Base-by-base conservation (phyloP, 2,329 filamentous ascomycete genomes). In the Drechslera avenae region DNA sequence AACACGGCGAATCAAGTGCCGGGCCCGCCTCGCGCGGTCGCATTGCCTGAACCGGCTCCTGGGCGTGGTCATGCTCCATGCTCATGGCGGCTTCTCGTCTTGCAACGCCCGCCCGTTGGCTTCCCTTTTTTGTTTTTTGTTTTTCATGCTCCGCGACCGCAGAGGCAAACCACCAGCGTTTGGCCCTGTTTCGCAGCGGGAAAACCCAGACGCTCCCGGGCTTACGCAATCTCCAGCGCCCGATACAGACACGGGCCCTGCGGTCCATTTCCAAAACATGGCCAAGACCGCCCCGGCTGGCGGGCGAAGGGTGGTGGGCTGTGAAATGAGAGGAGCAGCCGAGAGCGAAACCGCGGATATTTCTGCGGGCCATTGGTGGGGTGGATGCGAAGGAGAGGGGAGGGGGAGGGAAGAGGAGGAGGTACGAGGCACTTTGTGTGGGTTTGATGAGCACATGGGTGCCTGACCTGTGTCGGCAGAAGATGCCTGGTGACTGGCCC, bases 381-480 rank as follows among this genome's bases (percentile, higher is more conserved):
- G 26, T 8, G 26, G 9, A 3, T 5, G 5, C 5, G 19, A 7
- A 21, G 19, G 19, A 21, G 19, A 23, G 21, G 2, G 21, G 2
- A 8, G 5, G 21, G 21, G 21, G 21, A 23, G 21, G 21, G 52
- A 37, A n/a, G n/a, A n/a, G n/a, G n/a, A n/a, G n/a, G n/a, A n/a
- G n/a, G n/a, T n/a, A 39, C 43, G 32, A 44, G 56, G 39, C 49
- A 56, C 45, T 56, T 56, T 42, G 14, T 37, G 62, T 60, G 59
- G 62, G 68, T 72, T 72, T 71, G 69, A 73, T 71, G 60, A 53
- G 57, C 63, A 54, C 70, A 71, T 68, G 68, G 66, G 60, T 72
- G 21, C 47, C 56, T 48, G 46, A 54, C 43, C 50, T 41, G 49
- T 48, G 52, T 67, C 63, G 66, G 66, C 59, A 64, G 54, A 50